Base-by-base conservation (phyloP, 2,329 filamentous ascomycete species). In the Eurotiales sp. region DNA sequence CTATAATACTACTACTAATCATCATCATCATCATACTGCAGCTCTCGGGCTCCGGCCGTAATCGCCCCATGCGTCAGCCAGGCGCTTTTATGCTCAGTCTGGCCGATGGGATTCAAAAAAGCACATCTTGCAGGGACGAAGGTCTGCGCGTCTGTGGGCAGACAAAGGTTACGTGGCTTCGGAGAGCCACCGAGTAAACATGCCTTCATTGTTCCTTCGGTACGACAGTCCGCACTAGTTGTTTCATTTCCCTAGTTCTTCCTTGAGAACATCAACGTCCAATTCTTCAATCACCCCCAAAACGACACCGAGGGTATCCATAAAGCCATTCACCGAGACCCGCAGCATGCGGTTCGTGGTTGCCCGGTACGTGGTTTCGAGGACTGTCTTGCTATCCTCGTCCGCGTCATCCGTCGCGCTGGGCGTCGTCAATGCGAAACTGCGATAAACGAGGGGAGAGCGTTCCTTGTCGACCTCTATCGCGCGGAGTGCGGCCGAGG, bases 261-360 rank as follows among this genome's bases (percentile, higher is more conserved):
- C 57, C 29, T 78, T 81, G 34, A 96, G 67, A 2, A 93, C 86
- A 73, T 96, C 91, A 22, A 85, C 82, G 70, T 97, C 92, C 61
- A 97, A 72, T 67, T 95, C 87, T 69, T 88, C 84, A 87, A 96
- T 96, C 14, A 95, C 87, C 50, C 90, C 88, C 37, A 96, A 69
- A 1, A 96, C 86, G 4, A 96, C 83, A 47, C 84, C 83, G 51
- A 96, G 69, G 60, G 87, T 95, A 63, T 97, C 92, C 78, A 97
- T 90, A 70, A 96, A 96, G 8, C 90, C 90, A 72, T 97, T 97
- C 51, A 96, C 91, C 3, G 92, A 88, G 2, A 99, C 93, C 40
- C 93, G 85, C 52, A 99, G 79, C 92, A 97, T 97, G 59, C 93
- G 86, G 67, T 96, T 96, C 17, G 93, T 97, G 0, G 90, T 90